Evolutionary conservation across 306 rosid genomes (phyloP).

Genomic region (Lotus japonicus): DNA sequence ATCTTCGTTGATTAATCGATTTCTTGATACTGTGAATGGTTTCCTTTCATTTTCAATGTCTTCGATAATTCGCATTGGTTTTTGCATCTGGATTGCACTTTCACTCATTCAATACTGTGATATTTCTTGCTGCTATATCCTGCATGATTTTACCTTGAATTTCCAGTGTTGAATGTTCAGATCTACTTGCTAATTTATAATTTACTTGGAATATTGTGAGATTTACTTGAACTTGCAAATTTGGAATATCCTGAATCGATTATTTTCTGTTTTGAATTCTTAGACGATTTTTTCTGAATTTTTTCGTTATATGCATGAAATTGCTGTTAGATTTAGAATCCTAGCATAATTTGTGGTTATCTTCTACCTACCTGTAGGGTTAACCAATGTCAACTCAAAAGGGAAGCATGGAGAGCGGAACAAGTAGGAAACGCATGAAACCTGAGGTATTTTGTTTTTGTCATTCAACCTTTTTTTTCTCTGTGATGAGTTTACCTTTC

Average conservation of each 20-base stretch:
- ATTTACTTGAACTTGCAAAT: too few species aligned
- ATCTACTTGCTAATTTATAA: not conserved
- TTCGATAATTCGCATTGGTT: not conserved
- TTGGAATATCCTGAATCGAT: too few species aligned
- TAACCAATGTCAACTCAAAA: constrained; percentile 26
- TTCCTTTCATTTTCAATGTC: not conserved
- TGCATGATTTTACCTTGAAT: not conserved
- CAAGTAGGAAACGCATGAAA: constrained; percentile 50
- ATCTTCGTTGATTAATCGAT: not conserved
- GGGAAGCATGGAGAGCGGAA: constrained; percentile 30
- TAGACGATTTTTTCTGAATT: not conserved
- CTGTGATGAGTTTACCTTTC: not conserved
- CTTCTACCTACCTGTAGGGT: not conserved
- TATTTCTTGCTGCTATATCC: not conserved
- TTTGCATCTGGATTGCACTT: not conserved
- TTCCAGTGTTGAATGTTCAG: not conserved
- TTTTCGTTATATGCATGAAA: not conserved
- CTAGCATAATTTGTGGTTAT: not conserved
- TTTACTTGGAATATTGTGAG: too few species aligned
- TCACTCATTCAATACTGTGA: not conserved
- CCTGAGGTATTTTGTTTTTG: constrained; percentile 25
- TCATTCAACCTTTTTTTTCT: not conserved
- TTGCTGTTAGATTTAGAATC: not conserved
- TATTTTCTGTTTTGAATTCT: not conserved
- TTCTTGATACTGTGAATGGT: not conserved